Base-by-base conservation (phyloP, 2,329 filamentous ascomycete genomes). In the Pezicula radicicola region DNA sequence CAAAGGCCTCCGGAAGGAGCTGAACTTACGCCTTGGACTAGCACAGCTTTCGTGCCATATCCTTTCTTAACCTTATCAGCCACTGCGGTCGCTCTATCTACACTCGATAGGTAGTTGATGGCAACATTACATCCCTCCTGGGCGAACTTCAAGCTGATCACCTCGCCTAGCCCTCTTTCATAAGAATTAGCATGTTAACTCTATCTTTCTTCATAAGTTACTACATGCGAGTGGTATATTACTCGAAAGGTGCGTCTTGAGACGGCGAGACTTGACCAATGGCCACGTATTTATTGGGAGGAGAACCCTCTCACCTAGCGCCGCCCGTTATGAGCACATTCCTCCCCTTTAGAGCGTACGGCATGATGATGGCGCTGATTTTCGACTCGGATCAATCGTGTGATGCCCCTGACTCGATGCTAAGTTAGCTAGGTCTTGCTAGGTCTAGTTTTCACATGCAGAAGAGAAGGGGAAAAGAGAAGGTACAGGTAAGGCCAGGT, bases 321-420 rank as follows among this genome's bases (percentile, higher is more conserved):
- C 81, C 83, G 42, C 81, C 84, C 0, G 83, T 87, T 19, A 88
- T 73, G 15, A 88, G 75, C 27, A 87, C 79, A 60, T 84, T 87
- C 33, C 81, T 75, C 49, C 74, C 76, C 57, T 78, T 77, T 42
- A 88, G 73, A n/a, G 74, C 70, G 69, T 87, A 87, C 2, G 81
- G 79, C 83, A 87, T 87, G 42, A 16, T 25, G 25, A 25, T 25
- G 25, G 25, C 10, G 41, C 9, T 44, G 41, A 40, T 13, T 42
- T 42, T 13, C 25, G 1, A 10, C 30, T 33, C 4, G 25, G 25
- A 25, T 25, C 25, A 25, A 25, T 25, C 25, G 25, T 25, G 37
- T 16, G 12, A 10, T 40, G 16, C 4, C 37, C 19, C 37, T 9
- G 37, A 40, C 15, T 6, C 12, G 37, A 40, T 16, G 37, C 37